These are phyloP conservation scores for Xerocomus spinulosus DNA, from an alignment of 768 basidiomycete species.

Conservation along the genomic window DNA sequence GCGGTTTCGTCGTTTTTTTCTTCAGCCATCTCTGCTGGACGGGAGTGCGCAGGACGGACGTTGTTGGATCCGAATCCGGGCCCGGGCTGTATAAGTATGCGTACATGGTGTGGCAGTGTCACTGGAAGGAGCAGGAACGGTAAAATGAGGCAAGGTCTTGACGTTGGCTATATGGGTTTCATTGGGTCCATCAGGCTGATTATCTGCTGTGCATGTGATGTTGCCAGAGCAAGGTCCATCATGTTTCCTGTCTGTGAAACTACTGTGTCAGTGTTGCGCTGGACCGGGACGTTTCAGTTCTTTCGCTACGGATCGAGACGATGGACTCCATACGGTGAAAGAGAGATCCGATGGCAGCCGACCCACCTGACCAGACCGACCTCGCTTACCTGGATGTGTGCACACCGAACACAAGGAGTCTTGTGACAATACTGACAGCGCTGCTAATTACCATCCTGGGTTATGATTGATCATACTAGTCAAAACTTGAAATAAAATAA, in stretches of 20 bases:
- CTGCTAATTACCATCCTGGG: background rate
- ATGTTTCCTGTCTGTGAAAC: background rate
- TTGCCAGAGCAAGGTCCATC: background rate
- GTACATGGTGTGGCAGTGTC: background rate
- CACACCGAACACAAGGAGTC: too few relatives aligned
- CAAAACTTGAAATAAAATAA: background rate
- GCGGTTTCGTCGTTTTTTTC: slow-evolving; percentile 19
- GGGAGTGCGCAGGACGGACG: too few relatives aligned
- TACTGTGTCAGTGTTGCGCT: too few relatives aligned
- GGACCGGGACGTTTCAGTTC: background rate
- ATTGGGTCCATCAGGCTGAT: background rate
- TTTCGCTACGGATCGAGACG: background rate
- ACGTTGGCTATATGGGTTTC: background rate
- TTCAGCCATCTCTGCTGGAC: slow-evolving; percentile 3
- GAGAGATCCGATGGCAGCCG: background rate
- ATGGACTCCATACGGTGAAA: too few relatives aligned
- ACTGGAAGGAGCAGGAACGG: background rate
- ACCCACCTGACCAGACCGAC: background rate
- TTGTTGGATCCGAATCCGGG: too few relatives aligned
- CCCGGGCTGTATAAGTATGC: background rate
- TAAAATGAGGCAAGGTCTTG: background rate
- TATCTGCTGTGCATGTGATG: background rate
- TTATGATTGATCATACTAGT: background rate
- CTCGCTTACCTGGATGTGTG: too few relatives aligned
- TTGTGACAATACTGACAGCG: too few relatives aligned